Evolutionary conservation across 768 basidiomycete genomes (phyloP).

Genomic region (Lepiota venenata): DNA sequence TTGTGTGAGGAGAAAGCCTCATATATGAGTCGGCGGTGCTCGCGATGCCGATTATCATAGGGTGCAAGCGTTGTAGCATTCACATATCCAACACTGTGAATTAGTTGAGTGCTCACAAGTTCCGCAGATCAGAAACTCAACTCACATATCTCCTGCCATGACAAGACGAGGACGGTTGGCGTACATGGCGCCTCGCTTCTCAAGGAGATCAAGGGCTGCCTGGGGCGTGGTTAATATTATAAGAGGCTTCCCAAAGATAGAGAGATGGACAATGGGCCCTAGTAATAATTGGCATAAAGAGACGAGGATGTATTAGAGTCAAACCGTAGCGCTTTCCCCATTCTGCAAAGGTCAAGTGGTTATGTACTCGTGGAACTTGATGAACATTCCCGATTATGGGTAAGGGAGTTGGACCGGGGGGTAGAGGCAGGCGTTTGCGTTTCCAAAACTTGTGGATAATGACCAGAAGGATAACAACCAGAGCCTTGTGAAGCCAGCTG

Average conservation of each 20-base stretch:
- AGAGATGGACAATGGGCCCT: conserved; percentile 3
- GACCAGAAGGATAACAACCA: not conserved
- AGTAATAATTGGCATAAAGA: not conserved
- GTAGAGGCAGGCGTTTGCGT: not conserved
- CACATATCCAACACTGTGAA: conserved; percentile 9
- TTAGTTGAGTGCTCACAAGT: not conserved
- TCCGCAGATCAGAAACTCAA: not conserved
- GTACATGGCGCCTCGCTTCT: conserved; percentile 27
- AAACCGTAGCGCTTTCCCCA: conserved; percentile 8
- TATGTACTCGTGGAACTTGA: conserved; percentile 1
- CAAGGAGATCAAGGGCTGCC: conserved; percentile 27
- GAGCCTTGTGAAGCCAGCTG: not conserved
- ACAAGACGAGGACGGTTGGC: conserved; percentile 29
- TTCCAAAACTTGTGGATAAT: conserved; percentile 1
- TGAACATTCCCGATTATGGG: conserved; percentile 8
- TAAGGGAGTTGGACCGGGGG: conserved; percentile 4
- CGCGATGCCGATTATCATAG: conserved; percentile 2
- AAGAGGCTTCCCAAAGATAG: conserved; percentile 1
- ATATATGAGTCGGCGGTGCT: conserved; percentile 8
- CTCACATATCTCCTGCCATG: conserved; percentile 26
- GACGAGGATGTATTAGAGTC: not conserved
- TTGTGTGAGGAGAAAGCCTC: conserved; percentile 10
- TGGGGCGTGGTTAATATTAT: conserved; percentile 22
- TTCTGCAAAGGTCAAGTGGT: not conserved
- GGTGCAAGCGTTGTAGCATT: conserved; percentile 6